These are phyloP conservation scores for Sporothrix brunneoviolacea DNA, from an alignment of 2,329 filamentous ascomycete species.

Conservation along the genomic window DNA sequence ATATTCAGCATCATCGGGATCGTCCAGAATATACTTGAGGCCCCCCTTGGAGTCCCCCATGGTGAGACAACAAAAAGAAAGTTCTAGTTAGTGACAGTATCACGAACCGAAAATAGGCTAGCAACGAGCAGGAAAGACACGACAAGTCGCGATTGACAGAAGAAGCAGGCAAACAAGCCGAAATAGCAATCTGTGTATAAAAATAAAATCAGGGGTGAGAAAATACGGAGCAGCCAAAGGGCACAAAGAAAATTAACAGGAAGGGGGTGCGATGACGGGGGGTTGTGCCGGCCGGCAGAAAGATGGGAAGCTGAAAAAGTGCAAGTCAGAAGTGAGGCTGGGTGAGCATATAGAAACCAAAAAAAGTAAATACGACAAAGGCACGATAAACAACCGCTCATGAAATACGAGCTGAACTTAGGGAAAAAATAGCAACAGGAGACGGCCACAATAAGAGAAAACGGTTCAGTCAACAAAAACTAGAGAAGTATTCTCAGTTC, in stretches of 20 bases:
- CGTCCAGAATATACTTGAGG: constrained; percentile 10
- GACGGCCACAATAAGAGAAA: background rate
- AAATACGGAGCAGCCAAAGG: background rate
- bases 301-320: constrained; percentile 1
- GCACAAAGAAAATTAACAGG: background rate
- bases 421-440: too few relatives aligned
- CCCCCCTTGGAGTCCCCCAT: too few relatives aligned
- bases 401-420: background rate
- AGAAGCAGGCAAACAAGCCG: background rate
- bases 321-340: constrained; percentile 6
- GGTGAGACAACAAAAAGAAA: background rate
- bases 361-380: background rate
- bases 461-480: background rate
- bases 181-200: background rate
- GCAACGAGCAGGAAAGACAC: background rate
- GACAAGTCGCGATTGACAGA: background rate
- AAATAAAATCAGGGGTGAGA: constrained; percentile 5
- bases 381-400: background rate
- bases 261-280: background rate
- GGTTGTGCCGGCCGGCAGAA: background rate
- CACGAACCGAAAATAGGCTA: background rate
- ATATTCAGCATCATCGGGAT: constrained; percentile 4
- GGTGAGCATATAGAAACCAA: background rate
- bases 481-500: too few relatives aligned
- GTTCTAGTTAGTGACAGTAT: background rate